A percentile compares a stretch with the other conserved stretches of the same genome.
Evolutionary conservation across 2,329 filamentous ascomycete species (phyloP).

Genomic region (Monilinia polystroma): DNA sequence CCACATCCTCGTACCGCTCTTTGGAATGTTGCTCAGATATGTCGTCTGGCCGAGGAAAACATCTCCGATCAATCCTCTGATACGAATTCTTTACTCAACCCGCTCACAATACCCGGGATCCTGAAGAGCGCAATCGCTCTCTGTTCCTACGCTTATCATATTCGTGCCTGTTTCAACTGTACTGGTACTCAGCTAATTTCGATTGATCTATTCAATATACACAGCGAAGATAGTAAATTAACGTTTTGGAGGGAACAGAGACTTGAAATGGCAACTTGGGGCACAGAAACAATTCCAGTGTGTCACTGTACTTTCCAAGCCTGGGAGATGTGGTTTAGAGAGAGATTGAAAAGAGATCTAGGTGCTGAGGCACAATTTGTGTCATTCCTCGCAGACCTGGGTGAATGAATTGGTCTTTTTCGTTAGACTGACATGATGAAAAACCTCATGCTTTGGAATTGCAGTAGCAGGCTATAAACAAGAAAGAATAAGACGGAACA

Average conservation of each 20-base stretch:
- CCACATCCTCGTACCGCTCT: constrained; percentile 17
- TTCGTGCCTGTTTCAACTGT: not conserved
- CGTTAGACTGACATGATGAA: no score
- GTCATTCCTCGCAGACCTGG: constrained; percentile 7
- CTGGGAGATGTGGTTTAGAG: constrained; percentile 1
- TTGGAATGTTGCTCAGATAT: constrained; percentile 15
- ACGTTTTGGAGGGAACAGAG: constrained; percentile 8
- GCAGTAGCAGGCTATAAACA: no score
- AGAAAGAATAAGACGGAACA: no score
- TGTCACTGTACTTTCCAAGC: constrained; percentile 14
- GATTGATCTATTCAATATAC: not conserved
- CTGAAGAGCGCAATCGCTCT: constrained; percentile 11
- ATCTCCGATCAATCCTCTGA: not conserved
- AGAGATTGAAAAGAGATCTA: not conserved
- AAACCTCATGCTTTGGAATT: no score
- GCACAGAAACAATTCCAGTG: not conserved
- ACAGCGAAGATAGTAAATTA: not conserved
- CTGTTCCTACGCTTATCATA: constrained; percentile 16
- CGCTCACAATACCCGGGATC: constrained; percentile 9
- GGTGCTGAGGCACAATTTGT: constrained; percentile 7
- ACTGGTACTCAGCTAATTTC: not conserved
- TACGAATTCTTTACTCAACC: not conserved
- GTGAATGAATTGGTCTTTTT: not conserved
- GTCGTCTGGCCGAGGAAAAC: not conserved
- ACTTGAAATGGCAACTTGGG: constrained; percentile 10